phyloP scores from a whole-genome alignment of 1,139 yeast species.

The Zygoascus sp. region DNA sequence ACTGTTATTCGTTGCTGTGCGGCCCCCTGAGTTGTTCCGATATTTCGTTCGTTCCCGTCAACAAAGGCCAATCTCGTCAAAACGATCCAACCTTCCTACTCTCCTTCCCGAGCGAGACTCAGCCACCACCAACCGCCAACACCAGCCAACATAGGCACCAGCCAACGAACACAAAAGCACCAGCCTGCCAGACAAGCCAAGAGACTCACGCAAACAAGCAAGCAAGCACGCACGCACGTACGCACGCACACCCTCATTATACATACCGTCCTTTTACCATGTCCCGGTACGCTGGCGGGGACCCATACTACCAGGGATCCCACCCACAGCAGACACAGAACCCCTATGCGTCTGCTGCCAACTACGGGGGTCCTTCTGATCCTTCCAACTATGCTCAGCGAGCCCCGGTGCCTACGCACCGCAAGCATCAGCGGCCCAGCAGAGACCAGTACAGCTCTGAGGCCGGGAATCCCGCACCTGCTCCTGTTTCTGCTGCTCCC shows the following conservation, averaged over 20 bases:
- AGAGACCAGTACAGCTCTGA: slow-evolving; percentile 1
- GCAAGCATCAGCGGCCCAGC: not conserved
- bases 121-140: not conserved
- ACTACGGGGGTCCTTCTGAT: slow-evolving; percentile 1
- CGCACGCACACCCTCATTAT: not conserved
- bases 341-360: not conserved
- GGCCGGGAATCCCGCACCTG: not conserved
- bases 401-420: not conserved
- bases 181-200: no score
- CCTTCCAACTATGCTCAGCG: not conserved
- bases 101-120: not conserved
- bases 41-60: no score
- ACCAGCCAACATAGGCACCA: no score
- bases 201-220: no score
- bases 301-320: slow-evolving; percentile 3
- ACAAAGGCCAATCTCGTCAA: not conserved
- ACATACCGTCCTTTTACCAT: not conserved
- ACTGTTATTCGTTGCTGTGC: no score
- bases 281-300: slow-evolving; percentile 5
- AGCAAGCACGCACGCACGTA: not conserved
- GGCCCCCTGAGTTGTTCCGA: no score
- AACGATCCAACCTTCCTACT: not conserved
- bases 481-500: not conserved
- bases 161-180: no score
- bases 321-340: not conserved